Conservation (phyloP, 2,329 filamentous ascomycete genomes). For the Botrytis fragariae region DNA sequence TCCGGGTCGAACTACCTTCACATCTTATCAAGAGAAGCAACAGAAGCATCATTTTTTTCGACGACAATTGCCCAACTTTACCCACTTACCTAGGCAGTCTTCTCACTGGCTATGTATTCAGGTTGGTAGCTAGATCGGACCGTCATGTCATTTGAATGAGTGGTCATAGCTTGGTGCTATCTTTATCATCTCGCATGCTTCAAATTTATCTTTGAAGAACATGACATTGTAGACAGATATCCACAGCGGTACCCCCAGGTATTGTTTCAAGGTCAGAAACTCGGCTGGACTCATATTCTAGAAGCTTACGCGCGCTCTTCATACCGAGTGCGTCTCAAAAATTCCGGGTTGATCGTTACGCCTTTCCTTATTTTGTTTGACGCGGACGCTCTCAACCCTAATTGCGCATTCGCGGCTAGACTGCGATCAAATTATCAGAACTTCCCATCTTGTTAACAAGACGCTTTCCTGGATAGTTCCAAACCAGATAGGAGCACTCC, state of each 20-base stretch:
- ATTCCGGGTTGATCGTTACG: neutral
- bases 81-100: neutral
- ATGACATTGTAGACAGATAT: neutral
- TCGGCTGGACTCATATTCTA: neutral
- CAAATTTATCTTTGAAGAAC: neutral
- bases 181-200: neutral
- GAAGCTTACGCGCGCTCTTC: neutral
- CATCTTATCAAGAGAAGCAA: neutral
- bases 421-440: neutral
- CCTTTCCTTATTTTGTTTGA: neutral
- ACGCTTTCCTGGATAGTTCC: neutral
- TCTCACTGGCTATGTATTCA: neutral
- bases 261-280: neutral
- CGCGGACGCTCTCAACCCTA: neutral
- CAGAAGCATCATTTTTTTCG: neutral
- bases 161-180: neutral
- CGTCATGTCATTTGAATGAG: neutral
- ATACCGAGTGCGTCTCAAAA: neutral
- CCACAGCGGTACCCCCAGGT: neutral
- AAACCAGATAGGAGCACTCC: too few species aligned
- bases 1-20: neutral
- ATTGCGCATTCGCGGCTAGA: neutral
- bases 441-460: neutral
- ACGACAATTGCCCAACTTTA: neutral
- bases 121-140: neutral